Evolutionary conservation across 2,329 filamentous ascomycete genomes (phyloP).

Genomic region (Whalleya microplaca): DNA sequence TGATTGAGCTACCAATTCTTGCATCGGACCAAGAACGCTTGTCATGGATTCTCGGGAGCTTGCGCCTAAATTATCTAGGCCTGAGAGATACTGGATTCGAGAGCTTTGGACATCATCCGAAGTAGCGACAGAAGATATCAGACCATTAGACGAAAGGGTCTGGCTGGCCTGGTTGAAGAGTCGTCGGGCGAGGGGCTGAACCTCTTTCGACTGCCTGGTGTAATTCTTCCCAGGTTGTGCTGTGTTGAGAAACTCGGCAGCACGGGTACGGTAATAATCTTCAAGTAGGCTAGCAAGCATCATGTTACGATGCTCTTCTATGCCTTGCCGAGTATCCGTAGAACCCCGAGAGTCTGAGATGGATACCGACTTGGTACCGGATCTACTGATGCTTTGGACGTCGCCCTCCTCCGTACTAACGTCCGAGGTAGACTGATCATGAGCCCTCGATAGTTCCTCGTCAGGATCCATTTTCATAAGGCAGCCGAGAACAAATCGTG

Average conservation of each 20-base stretch:
- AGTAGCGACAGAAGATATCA: constrained; percentile 23
- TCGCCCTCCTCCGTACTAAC: constrained; percentile 9
- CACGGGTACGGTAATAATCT: constrained; percentile 35
- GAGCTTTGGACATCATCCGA: constrained; percentile 23
- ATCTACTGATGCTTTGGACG: constrained; percentile 16
- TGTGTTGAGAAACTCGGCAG: constrained; percentile 34
- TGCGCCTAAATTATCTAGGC: constrained; percentile 32
- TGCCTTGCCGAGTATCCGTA: constrained; percentile 15
- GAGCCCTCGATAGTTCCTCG: constrained; percentile 1
- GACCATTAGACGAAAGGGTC: constrained; percentile 30
- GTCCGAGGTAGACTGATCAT: background rate
- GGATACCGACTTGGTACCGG: constrained; percentile 13
- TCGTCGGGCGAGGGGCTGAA: constrained; percentile 29
- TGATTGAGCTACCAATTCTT: constrained; percentile 27
- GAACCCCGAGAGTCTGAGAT: constrained; percentile 11
- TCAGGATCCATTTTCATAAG: constrained; percentile 11
- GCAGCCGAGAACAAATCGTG: background rate
- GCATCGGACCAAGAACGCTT: constrained; percentile 27
- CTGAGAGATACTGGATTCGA: constrained; percentile 36
- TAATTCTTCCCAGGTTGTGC: constrained; percentile 29
- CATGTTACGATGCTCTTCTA: constrained; percentile 38
- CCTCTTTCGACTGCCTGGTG: constrained; percentile 34
- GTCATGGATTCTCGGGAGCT: constrained; percentile 17
- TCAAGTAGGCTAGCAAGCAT: constrained; percentile 39
- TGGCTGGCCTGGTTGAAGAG: constrained; percentile 32